Base-by-base conservation (phyloP, 306 rosid genomes). In the Castanea sativa region DNA sequence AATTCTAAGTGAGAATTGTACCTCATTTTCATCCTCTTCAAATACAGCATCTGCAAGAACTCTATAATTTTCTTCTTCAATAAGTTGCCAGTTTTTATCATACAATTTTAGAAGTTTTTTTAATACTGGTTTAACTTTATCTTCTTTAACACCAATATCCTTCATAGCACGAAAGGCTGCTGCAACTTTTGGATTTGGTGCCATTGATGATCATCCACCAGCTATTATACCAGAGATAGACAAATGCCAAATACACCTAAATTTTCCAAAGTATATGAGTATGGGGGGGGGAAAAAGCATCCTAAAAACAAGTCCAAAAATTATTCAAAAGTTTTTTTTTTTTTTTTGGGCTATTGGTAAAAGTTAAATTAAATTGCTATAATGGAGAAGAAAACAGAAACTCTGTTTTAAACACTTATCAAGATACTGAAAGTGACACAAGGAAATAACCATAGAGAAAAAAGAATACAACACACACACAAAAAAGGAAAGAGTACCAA, bases 41-140 rank as follows among this genome's bases (percentile, higher is more conserved):
- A 95, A 92, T 73, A 95, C 89, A 41, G 98, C 94, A 89, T 92
- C 98, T 63, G 90, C 91, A 32, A 95, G 91, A 87, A 68, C 97
- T 85, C 98, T 85, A 74, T 91, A 95, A 73, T 82, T 90, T 86
- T 95, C 99, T 89, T 79, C 93, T 90, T 95, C 99, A 49, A 95
- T 95, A 18, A 95, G 92, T 52, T 83, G 92, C 99, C 99, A 93
- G 71, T 93, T 87, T 74, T 83, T 90, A 30, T 95, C 93, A 86
- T 91, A 95, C 87, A 91, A 73, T 49, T 76, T 90, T 45, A 95
- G 78, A 23, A 95, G 96, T 33, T 81, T 89, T 85, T 90, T 93
- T 64, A 93, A 78, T 16, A 93, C 98, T 1, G 96, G 94, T 68
- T 93, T 95, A 35, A 92, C 93, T 86, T 87, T 83, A 5, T 76